Percentiles rank a stretch among this genome's conserved stretches.
These are phyloP conservation scores for Sextonia rubra DNA, from an alignment of 164 flowering plant genomes.

Conservation along the genomic window DNA sequence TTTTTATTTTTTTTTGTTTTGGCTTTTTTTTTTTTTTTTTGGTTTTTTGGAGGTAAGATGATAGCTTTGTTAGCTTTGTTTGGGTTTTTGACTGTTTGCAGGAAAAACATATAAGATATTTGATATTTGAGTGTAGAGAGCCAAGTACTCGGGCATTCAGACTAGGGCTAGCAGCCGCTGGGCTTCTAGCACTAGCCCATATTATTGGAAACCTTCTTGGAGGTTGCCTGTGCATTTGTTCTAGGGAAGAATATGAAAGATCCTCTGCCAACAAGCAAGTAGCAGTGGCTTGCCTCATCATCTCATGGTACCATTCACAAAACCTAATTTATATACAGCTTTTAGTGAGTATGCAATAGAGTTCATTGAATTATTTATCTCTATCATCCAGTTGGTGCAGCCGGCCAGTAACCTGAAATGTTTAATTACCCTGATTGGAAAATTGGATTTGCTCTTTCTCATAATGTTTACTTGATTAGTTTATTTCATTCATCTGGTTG, in stretches of 20 bases:
- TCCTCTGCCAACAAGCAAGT: conserved; percentile 62
- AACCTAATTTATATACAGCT: neutral
- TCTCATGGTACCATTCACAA: conserved; percentile 53
- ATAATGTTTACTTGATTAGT: no score
- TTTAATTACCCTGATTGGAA: no score
- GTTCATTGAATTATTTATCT: no score
- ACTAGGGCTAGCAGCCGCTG: conserved; percentile 70
- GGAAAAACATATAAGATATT: conserved; percentile 67
- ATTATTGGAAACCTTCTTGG: conserved; percentile 65
- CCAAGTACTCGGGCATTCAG: conserved; percentile 74
- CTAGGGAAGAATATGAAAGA: conserved; percentile 50
- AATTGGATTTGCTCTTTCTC: no score
- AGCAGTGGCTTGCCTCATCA: conserved; percentile 54
- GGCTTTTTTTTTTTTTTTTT: no score
- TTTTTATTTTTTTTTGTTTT: neutral
- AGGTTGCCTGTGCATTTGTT: conserved; percentile 64
- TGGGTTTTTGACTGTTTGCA: conserved; percentile 14
- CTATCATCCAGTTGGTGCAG: no score
- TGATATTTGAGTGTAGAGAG: conserved; percentile 78
- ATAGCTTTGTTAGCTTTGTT: no score
- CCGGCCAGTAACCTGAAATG: no score
- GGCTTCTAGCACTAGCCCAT: conserved; percentile 61
- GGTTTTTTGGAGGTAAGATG: no score
- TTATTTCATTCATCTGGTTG: no score
- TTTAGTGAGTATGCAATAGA: no score